phyloP scores from a whole-genome alignment of 805 yeast species.

The Cyberlindnera mississippiensis region DNA sequence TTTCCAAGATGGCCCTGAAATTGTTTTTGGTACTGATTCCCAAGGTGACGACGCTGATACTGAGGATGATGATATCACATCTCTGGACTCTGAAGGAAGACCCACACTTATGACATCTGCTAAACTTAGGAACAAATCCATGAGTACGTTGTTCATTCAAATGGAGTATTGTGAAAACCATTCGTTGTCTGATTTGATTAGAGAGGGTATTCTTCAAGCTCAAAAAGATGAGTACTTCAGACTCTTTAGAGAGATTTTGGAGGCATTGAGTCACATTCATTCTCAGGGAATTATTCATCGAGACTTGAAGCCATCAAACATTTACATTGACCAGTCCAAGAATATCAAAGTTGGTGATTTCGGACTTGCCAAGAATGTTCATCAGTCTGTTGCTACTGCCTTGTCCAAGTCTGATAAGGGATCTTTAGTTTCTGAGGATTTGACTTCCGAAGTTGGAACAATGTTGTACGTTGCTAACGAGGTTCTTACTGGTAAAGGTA shows the following conservation, averaged over 20 bases:
- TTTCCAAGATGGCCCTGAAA: constrained; percentile 45
- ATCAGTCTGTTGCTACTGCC: constrained; percentile 34
- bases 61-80: constrained; percentile 24
- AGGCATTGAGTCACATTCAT: constrained; percentile 88
- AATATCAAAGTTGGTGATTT: constrained; percentile 95
- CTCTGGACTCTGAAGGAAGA: constrained; percentile 11
- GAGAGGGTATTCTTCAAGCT: constrained; percentile 62
- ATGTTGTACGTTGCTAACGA: constrained; percentile 90
- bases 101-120: constrained; percentile 19
- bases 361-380: constrained; percentile 91
- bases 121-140: constrained; percentile 28
- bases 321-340: constrained; percentile 85
- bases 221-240: constrained; percentile 87
- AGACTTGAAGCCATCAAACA: constrained; percentile 92
- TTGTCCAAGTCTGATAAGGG: constrained; percentile 26
- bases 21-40: constrained; percentile 45
- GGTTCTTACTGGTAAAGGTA: constrained; percentile 64
- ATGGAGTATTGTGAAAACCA: constrained; percentile 99
- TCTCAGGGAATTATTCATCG: constrained; percentile 92
- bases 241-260: constrained; percentile 78
- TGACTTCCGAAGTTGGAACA: constrained; percentile 93
- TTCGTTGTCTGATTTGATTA: constrained; percentile 78
- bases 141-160: constrained; percentile 84
- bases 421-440: constrained; percentile 49
- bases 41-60: constrained; percentile 23